Conservation (phyloP, 2,329 filamentous ascomycete species). For the Ceratocystis variospora region DNA sequence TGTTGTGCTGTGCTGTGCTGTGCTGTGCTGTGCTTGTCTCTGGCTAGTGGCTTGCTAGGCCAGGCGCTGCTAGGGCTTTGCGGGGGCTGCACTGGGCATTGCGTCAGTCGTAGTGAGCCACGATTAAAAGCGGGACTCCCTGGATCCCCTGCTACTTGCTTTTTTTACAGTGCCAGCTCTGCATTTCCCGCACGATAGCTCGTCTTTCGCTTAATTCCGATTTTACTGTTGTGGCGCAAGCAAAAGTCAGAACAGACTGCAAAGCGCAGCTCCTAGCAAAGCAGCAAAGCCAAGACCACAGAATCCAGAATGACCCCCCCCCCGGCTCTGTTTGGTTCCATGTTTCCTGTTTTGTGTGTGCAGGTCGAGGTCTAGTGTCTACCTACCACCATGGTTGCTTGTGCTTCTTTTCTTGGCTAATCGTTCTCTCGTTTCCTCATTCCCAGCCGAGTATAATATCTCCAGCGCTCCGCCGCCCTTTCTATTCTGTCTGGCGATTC, state of each 20-base stretch:
- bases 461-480: not conserved
- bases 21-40: not conserved
- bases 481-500: not conserved
- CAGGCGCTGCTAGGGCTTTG: not conserved
- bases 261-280: not conserved
- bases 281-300: no score
- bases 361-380: no score
- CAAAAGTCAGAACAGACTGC: not conserved
- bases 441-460: not conserved
- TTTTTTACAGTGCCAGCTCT: not conserved
- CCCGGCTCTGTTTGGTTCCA: not conserved
- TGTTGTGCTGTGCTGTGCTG: not conserved
- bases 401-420: no score
- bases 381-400: no score
- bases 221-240: constrained; percentile 3
- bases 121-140: not conserved
- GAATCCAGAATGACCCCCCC: not conserved
- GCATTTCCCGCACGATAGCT: not conserved
- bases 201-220: constrained; percentile 1
- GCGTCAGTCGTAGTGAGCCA: not conserved
- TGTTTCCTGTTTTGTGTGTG: constrained; percentile 1
- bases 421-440: no score
- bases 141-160: not conserved
- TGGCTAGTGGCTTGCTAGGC: not conserved
- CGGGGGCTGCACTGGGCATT: not conserved